Evolutionary conservation across 2,329 filamentous ascomycete species (phyloP), one percentile per base, ranked within the genome.

Genomic region (Akanthomyces dipterigenus): DNA sequence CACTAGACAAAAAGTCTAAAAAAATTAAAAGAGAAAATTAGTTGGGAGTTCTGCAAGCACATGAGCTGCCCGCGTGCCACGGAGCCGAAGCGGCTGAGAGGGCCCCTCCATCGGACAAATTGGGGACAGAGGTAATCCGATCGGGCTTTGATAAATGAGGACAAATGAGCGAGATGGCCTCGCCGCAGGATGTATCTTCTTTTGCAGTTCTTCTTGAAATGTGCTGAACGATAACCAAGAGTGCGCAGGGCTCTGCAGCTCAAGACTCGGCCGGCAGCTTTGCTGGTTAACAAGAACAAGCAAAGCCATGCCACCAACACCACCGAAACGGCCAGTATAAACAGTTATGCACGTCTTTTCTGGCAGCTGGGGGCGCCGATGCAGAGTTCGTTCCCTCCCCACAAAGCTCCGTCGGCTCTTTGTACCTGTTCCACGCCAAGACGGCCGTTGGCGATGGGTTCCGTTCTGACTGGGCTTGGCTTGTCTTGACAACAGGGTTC

Each of bases 31-130:
- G 6, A 18, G n/a, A 40, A 48, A 49, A 26, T 49, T 14, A 51
- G 43, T 43, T 46, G 11, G 5, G n/a, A 51, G 31, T 42, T 43
- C n/a, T 36, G 16, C n/a, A 59, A 7, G 26, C 55, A 59, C 55
- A 59, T 59, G 36, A 51, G 31, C 24, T 49, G 55, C 18, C 45
- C 55, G 55, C 55, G 46, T 50, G 55, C 46, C 46, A 59, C 46
- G 55, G 55, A 51, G 55, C 55, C 55, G 55, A 59, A 48, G 46
- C 55, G 46, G 55, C 55, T 59, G 55, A 51, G 46, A 50, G 24
- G 24, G 34, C 22, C 45, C 55, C 49, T 53, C 50, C 34, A 59
- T 59, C 55, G 46, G 45, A 28, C 45, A 51, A 50, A 22, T 24
- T 42, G 42, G 46, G 36, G 18, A 28, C 24, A 3, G 26, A 36